These are phyloP conservation scores for Litchi chinensis DNA, from an alignment of 345 rosid species.

Conservation along the genomic window DNA sequence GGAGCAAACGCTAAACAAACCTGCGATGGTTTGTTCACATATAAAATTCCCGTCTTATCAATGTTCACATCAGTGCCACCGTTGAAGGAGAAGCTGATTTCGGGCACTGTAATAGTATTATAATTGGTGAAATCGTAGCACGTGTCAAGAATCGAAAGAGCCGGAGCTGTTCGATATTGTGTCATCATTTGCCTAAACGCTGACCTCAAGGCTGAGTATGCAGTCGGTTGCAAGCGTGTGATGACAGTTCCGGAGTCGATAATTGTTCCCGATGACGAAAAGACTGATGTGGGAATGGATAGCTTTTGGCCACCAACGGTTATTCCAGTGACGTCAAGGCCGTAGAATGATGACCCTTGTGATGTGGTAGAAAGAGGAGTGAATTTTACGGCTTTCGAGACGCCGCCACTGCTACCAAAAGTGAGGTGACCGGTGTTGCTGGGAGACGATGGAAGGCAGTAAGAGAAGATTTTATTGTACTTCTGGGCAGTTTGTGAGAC, in stretches of 20 bases:
- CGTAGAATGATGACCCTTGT: constrained; percentile 54
- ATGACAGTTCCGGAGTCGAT: constrained; percentile 95
- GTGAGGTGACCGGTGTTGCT: constrained; percentile 72
- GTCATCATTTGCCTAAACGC: constrained; percentile 58
- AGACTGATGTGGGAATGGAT: constrained; percentile 46
- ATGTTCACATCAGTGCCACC: constrained; percentile 52
- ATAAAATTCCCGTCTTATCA: constrained; percentile 48
- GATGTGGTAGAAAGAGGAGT: constrained; percentile 56
- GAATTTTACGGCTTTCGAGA: constrained; percentile 47
- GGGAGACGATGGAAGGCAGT: constrained; percentile 77
- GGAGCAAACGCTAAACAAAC: constrained; percentile 86
- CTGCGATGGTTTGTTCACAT: constrained; percentile 40
- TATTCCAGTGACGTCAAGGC: constrained; percentile 58
- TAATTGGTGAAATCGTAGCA: constrained; percentile 64
- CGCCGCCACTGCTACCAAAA: constrained; percentile 47
- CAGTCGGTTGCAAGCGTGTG: constrained; percentile 69
- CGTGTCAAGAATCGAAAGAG: constrained; percentile 71
- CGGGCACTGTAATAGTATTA: constrained; percentile 42
- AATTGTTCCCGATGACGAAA: constrained; percentile 54
- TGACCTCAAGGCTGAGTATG: constrained; percentile 48
- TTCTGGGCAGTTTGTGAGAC: constrained; percentile 63
- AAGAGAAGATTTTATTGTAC: constrained; percentile 75
- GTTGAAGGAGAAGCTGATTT: constrained; percentile 47
- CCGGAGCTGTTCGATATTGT: constrained; percentile 54
- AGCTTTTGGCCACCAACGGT: constrained; percentile 55